Conservation (phyloP, 805 yeast genomes). For the Nakazawaea sp. region DNA sequence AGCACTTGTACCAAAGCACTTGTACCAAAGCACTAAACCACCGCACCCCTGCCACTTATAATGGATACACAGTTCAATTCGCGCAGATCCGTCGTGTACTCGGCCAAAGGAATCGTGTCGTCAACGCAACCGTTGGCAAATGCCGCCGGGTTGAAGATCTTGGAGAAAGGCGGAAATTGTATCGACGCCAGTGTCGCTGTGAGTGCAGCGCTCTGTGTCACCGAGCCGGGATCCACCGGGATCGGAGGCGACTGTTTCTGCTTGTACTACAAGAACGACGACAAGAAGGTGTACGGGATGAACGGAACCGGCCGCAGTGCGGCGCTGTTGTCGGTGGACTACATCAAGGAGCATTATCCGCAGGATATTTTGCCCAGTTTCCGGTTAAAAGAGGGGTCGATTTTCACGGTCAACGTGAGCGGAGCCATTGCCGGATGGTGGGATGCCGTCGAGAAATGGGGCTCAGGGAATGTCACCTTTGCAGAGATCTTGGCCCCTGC, state of each 20-base stretch:
- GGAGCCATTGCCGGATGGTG: constrained; percentile 80
- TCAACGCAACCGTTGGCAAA: constrained; percentile 75
- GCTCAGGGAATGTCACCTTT: constrained; percentile 58
- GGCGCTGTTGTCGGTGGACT: constrained; percentile 36
- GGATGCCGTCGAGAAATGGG: constrained; percentile 65
- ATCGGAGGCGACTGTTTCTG: constrained; percentile 66
- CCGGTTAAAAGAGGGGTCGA: constrained; percentile 46
- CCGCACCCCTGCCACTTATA: neutral
- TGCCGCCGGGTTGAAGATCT: constrained; percentile 61
- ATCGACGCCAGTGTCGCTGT: constrained; percentile 60
- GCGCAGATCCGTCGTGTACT: constrained; percentile 68
- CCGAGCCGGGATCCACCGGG: constrained; percentile 59
- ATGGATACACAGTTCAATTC: constrained; percentile 31
- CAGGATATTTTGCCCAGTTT: constrained; percentile 33
- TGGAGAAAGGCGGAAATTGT: constrained; percentile 68
- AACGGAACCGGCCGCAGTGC: constrained; percentile 78
- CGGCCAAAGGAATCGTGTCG: constrained; percentile 65
- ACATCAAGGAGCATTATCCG: constrained; percentile 30
- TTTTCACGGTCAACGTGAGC: constrained; percentile 63
- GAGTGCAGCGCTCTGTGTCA: constrained; percentile 45
- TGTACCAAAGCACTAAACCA: too few relatives aligned
- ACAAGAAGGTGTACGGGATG: constrained; percentile 52
- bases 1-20: too few relatives aligned
- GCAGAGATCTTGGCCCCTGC: constrained; percentile 57
- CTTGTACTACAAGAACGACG: constrained; percentile 43